Evolutionary conservation across 495 filamentous ascomycete species (phyloP), one percentile per base, ranked within the genome.

Genomic region (Lasiosphaeriaceae sp.): DNA sequence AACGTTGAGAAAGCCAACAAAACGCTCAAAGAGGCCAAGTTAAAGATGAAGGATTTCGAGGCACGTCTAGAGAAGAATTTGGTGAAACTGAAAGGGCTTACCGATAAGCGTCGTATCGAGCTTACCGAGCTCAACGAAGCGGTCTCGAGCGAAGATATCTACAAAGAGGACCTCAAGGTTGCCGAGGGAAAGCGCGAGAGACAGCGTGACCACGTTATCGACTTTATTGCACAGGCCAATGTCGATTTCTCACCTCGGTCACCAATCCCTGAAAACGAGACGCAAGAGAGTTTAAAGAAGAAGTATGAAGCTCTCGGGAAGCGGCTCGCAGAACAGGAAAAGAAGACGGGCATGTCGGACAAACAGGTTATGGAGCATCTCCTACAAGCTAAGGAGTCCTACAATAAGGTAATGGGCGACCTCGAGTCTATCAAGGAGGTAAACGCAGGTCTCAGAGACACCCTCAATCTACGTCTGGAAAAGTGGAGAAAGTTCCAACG

Each of bases 401-500:
- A 76, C 53, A 64, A 71, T 7, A 60, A 73, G 48, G 70, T 73
- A 14, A 71, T 69, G 49, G 58, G 52, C 5, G 65, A 70, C 31
- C 70, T 81, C 14, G 64, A 72, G 49, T 66, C 63, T 39, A 74
- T 86, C 21, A 72, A 76, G 26, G 66, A 77, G 20, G 71, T 89
- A 12, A 77, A 81, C 55, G 65, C 83, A 26, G 54, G 71, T 0
- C 76, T 96, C 26, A 87, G 86, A 69, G 61, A 77, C 16, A 82
- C 90, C 0, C 80, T 96, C 29, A 72, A 77, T 29, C 74, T 89
- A 50, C 89, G 94, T 3, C 80, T 86, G 41, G 75, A 82, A 23
- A 86, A 90, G 57, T 97, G 90, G 88, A 74, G 80, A 53, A 78
- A 83, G 50, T 97, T 99, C 71, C 86, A 92, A 60, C 75, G 81